A percentile compares a stretch with the other conserved stretches of the same genome.
phyloP scores from a whole-genome alignment of 2,329 filamentous ascomycete species.

The Alternaria rosae region DNA sequence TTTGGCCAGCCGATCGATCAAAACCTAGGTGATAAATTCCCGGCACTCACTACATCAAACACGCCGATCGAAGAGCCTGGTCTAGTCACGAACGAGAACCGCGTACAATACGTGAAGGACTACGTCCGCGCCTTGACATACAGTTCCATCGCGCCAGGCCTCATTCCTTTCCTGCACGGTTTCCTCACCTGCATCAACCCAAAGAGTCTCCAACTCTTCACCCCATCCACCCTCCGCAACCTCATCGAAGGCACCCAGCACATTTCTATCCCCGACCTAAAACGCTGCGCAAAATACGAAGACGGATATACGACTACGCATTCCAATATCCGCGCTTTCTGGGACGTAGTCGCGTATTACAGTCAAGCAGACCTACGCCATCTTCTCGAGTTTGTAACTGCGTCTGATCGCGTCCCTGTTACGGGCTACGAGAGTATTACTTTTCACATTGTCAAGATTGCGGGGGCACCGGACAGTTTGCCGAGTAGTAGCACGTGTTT shows the following conservation, averaged over 20 bases:
- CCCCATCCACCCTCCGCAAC: constrained; percentile 67
- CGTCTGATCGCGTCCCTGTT: constrained; percentile 87
- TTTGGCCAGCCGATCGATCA: constrained; percentile 63
- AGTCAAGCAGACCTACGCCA: constrained; percentile 73
- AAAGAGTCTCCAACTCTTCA: constrained; percentile 66
- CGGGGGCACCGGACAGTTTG: constrained; percentile 67
- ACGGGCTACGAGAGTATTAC: constrained; percentile 82
- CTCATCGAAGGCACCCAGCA: constrained; percentile 84
- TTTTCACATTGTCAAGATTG: constrained; percentile 81
- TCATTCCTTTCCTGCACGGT: constrained; percentile 79
- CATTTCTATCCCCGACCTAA: constrained; percentile 78
- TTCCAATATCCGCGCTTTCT: constrained; percentile 78
- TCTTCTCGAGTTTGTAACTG: constrained; percentile 93
- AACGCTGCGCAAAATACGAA: constrained; percentile 77
- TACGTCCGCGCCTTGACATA: constrained; percentile 65
- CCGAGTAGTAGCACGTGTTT: constrained; percentile 95
- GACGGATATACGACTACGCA: constrained; percentile 75
- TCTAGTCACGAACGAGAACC: constrained; percentile 82
- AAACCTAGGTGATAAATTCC: constrained; percentile 56
- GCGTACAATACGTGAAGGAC: constrained; percentile 78
- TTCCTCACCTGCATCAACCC: constrained; percentile 78
- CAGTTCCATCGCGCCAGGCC: constrained; percentile 69
- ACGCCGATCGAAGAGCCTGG: constrained; percentile 60
- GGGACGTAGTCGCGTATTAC: constrained; percentile 76
- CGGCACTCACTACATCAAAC: background rate